Evolutionary conservation across 768 basidiomycete species (phyloP).

Genomic region (Leccinum longicurvipes): DNA sequence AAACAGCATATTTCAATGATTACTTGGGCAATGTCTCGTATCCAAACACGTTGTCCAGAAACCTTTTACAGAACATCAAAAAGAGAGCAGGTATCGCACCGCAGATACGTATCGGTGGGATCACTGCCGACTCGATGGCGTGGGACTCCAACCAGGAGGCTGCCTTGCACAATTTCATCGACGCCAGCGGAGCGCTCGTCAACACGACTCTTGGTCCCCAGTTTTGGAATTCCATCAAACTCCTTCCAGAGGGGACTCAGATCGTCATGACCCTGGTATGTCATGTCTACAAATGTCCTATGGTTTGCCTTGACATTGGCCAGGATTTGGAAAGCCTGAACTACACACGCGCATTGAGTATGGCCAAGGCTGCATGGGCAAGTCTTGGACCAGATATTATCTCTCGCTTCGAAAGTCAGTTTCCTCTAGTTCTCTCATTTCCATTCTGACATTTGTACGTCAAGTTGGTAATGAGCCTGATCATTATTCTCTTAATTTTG

Average conservation of each 20-base stretch:
- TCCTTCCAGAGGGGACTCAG: constrained; percentile 44
- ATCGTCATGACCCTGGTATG: constrained; percentile 45
- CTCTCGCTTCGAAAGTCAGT: constrained; percentile 44
- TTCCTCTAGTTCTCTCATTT: background rate
- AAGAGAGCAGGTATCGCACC: constrained; percentile 43
- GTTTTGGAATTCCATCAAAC: constrained; percentile 47
- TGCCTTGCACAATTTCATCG: constrained; percentile 39
- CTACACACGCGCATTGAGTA: constrained; percentile 39
- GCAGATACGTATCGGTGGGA: constrained; percentile 52
- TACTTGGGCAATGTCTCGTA: constrained; percentile 44
- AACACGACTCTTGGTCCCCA: constrained; percentile 51
- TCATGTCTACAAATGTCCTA: background rate
- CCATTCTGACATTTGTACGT: background rate
- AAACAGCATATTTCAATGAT: constrained; percentile 51
- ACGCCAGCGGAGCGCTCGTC: constrained; percentile 39
- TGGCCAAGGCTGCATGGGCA: constrained; percentile 41
- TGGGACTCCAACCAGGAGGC: constrained; percentile 41
- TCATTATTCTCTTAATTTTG: constrained; percentile 41
- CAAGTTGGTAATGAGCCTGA: constrained; percentile 55
- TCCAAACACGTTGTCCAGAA: constrained; percentile 43
- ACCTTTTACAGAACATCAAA: constrained; percentile 45
- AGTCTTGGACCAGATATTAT: constrained; percentile 38
- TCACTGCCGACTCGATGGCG: constrained; percentile 52
- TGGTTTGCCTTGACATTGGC: background rate
- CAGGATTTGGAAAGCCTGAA: constrained; percentile 46